Percentiles rank a stretch among this genome's conserved stretches.
phyloP scores from a whole-genome alignment of 2,329 filamentous ascomycete species.

The Trichocomaceae sp. region DNA sequence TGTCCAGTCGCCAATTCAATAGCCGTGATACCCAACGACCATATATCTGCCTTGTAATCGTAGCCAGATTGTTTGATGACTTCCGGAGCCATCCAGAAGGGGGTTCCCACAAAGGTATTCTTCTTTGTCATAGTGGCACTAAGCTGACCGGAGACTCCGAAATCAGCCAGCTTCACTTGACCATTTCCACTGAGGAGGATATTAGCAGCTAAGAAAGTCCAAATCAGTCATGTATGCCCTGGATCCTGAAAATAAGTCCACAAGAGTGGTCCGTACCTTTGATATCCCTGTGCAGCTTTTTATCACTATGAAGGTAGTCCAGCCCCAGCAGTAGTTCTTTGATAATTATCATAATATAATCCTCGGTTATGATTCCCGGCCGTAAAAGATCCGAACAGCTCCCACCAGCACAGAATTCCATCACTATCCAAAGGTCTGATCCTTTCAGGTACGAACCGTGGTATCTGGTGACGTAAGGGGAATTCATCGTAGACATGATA shows the following conservation, averaged over 20 bases:
- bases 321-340: slow-evolving; percentile 82
- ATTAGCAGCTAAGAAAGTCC: slow-evolving; percentile 64
- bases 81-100: slow-evolving; percentile 99
- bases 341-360: slow-evolving; percentile 94
- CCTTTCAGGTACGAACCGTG: slow-evolving; percentile 95
- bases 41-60: slow-evolving; percentile 96
- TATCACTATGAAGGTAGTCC: slow-evolving; percentile 89
- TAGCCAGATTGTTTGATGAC: slow-evolving; percentile 98
- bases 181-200: slow-evolving; percentile 82
- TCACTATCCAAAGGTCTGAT: slow-evolving; percentile 96
- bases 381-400: slow-evolving; percentile 96
- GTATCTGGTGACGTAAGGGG: slow-evolving; percentile 94
- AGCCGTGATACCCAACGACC: slow-evolving; percentile 92
- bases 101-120: slow-evolving; percentile 96
- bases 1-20: slow-evolving; percentile 87
- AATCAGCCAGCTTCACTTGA: slow-evolving; percentile 95
- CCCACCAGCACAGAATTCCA: slow-evolving; percentile 97
- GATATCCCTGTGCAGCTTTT: slow-evolving; percentile 93
- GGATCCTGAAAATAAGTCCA: not conserved
- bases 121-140: slow-evolving; percentile 99
- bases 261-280: slow-evolving; percentile 58
- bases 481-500: slow-evolving; percentile 91
- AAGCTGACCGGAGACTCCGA: slow-evolving; percentile 91
- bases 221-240: not conserved
- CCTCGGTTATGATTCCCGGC: slow-evolving; percentile 81